phyloP scores from a whole-genome alignment of 1,284 basidiomycete species.

The Naganishia albida region DNA sequence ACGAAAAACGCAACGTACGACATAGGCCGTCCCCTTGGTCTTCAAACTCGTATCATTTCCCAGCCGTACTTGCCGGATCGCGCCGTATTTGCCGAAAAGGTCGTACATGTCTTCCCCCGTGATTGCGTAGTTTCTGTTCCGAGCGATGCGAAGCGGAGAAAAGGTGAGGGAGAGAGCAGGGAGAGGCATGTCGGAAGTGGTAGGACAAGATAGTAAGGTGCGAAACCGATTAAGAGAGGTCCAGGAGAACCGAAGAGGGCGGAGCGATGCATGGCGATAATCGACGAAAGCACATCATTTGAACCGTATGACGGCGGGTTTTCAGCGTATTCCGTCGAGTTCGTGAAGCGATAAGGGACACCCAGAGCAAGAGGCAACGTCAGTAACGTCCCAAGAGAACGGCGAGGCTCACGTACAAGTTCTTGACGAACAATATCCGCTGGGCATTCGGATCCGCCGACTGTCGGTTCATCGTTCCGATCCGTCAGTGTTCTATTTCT shows the following conservation, averaged over 20 bases:
- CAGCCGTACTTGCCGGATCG: constrained; percentile 91
- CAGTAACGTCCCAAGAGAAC: neutral
- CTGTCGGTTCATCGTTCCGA: constrained; percentile 39
- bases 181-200: neutral
- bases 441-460: constrained; percentile 45
- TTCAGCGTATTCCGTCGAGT: too few species aligned
- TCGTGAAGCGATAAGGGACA: too few species aligned
- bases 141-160: too few species aligned
- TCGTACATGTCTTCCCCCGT: constrained; percentile 90
- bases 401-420: constrained; percentile 43
- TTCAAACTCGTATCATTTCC: constrained; percentile 78
- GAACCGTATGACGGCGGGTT: too few species aligned
- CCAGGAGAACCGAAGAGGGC: neutral
- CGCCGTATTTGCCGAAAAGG: constrained; percentile 95
- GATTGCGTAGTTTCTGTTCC: constrained; percentile 78
- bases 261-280: neutral
- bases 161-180: constrained; percentile 5
- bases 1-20: constrained; percentile 60
- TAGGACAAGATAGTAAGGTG: too few species aligned
- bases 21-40: constrained; percentile 93
- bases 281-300: neutral
- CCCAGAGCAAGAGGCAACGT: neutral
- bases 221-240: too few species aligned
- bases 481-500: neutral
- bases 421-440: constrained; percentile 52